Percentiles rank a stretch among this genome's conserved stretches.
phyloP scores from a whole-genome alignment of 2,329 filamentous ascomycete genomes.

The Myriosclerotinia scirpicola region DNA sequence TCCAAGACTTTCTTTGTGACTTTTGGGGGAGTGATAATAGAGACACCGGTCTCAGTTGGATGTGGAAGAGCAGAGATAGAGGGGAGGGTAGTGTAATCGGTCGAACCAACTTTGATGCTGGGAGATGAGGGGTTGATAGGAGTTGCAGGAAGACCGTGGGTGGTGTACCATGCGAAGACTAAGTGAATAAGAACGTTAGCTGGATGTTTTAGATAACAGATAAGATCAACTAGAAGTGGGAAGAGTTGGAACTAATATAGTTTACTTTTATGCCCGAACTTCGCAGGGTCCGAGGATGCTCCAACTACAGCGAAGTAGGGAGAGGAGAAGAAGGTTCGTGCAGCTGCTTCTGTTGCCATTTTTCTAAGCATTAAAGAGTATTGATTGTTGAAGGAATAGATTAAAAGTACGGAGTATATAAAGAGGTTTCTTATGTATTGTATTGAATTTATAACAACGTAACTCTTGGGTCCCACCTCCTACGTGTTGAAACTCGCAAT shows the following conservation, averaged over 20 bases:
- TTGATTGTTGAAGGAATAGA: background rate
- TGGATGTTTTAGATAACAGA: background rate
- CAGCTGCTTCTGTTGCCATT: slow-evolving; percentile 68
- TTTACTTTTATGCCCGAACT: slow-evolving; percentile 85
- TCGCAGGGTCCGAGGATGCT: slow-evolving; percentile 78
- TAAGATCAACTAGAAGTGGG: background rate
- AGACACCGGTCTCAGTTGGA: slow-evolving; percentile 72
- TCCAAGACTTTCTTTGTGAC: slow-evolving; percentile 72
- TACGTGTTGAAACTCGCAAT: too few relatives aligned
- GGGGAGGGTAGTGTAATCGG: slow-evolving; percentile 49
- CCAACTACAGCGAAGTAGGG: slow-evolving; percentile 85
- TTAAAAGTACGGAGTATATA: too few relatives aligned
- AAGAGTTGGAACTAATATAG: background rate
- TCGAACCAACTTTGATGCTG: slow-evolving; percentile 59
- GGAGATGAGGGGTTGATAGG: slow-evolving; percentile 77
- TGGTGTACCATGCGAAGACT: slow-evolving; percentile 91
- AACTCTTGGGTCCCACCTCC: too few relatives aligned
- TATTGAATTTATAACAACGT: too few relatives aligned
- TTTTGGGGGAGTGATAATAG: slow-evolving; percentile 81
- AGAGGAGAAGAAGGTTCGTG: slow-evolving; percentile 77
- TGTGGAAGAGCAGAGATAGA: slow-evolving; percentile 63
- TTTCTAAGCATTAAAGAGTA: slow-evolving; percentile 29
- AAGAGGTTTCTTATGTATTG: too few relatives aligned
- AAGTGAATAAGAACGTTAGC: slow-evolving; percentile 23
- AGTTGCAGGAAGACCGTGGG: slow-evolving; percentile 71